Evolutionary conservation across 768 basidiomycete genomes (phyloP).

Genomic region (Hygrophoropsis aurantiaca): DNA sequence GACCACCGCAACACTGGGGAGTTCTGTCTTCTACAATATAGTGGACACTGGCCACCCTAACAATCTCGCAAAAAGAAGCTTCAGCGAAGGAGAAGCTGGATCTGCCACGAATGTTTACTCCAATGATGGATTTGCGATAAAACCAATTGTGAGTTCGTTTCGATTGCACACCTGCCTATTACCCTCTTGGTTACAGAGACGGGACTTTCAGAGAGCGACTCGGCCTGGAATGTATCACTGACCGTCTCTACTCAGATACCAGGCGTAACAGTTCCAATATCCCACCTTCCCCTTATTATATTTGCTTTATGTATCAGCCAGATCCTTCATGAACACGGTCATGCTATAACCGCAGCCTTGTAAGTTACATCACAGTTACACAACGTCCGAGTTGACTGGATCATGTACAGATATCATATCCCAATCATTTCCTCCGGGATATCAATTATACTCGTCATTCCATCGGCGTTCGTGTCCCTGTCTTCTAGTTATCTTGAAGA

Average conservation of each 20-base stretch:
- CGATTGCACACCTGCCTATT: not conserved
- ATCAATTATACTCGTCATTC: conserved; percentile 61
- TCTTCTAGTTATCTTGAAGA: conserved; percentile 40
- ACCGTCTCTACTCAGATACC: conserved; percentile 60
- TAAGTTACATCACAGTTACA: conserved; percentile 34
- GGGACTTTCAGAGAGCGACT: not conserved
- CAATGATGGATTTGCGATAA: conserved; percentile 14
- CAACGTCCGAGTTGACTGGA: not conserved
- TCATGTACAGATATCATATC: conserved; percentile 53
- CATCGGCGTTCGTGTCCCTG: conserved; percentile 74
- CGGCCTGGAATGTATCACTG: not conserved
- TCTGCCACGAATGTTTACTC: not conserved
- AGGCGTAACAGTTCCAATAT: conserved; percentile 76
- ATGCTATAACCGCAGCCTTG: conserved; percentile 75
- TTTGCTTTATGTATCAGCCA: conserved; percentile 62
- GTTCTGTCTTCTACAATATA: conserved; percentile 9
- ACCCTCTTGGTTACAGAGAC: not conserved
- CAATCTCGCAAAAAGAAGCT: conserved; percentile 15
- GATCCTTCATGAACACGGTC: conserved; percentile 78
- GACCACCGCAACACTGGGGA: conserved; percentile 25
- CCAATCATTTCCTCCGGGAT: conserved; percentile 62
- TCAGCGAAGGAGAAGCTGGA: conserved; percentile 1
- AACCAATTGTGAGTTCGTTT: conserved; percentile 29
- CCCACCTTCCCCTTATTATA: conserved; percentile 66
- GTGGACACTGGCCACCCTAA: conserved; percentile 1